phyloP scores from a whole-genome alignment of 257 asterid genomes.

The Fraxinus quadrangulata region DNA sequence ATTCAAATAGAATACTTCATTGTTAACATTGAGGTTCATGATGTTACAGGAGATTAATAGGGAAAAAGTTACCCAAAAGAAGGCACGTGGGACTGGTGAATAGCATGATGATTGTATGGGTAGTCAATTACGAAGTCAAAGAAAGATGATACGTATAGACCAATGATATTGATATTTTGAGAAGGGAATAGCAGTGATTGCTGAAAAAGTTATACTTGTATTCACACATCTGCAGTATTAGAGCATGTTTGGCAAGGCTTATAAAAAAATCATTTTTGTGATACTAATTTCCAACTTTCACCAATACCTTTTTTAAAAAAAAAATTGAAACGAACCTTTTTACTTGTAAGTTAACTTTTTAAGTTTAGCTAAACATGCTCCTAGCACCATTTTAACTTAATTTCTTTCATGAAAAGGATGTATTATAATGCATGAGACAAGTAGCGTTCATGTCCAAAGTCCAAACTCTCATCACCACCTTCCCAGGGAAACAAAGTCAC shows the following conservation, averaged over 20 bases:
- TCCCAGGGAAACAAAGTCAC: constrained; percentile 5
- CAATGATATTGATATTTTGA: neutral
- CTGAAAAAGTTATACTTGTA: neutral
- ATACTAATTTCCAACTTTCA: neutral
- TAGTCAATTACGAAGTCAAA: neutral
- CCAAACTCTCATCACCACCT: neutral
- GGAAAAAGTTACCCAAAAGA: neutral
- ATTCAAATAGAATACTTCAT: neutral
- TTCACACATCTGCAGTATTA: neutral
- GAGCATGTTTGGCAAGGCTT: neutral
- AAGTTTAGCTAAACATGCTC: neutral
- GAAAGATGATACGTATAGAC: neutral
- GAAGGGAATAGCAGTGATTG: neutral
- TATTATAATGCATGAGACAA: neutral
- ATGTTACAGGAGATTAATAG: neutral
- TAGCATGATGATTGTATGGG: neutral
- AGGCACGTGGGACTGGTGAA: neutral
- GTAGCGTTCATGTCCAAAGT: neutral
- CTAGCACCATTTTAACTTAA: neutral
- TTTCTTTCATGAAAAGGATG: neutral
- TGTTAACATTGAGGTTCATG: neutral
- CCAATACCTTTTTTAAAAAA: no score
- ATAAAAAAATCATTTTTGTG: neutral
- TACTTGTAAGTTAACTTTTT: neutral
- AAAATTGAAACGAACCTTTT: neutral